Evolutionary conservation across 148 eudicot species (phyloP), one percentile per base, ranked within the genome.

Genomic region (Euryodendron excelsum): DNA sequence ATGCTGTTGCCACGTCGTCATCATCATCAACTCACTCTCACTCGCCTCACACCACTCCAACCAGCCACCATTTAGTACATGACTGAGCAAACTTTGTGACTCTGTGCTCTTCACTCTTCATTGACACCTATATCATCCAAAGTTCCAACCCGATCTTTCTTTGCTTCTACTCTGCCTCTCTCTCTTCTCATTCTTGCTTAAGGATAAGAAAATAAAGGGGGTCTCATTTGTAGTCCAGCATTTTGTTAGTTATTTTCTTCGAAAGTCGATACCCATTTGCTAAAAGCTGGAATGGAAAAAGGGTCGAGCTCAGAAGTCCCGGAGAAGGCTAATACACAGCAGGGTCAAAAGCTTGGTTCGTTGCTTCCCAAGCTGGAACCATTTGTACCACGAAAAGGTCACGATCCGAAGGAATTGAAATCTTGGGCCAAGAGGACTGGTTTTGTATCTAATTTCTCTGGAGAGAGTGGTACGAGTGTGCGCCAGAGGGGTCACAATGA

Each of bases 381-480:
- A 37, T 95, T 93, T 86, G 83, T 86, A 74, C 89, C 96, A 33
- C 81, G 79, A 70, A 87, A 78, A 79, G 90, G 91, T 56, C 90
- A 93, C 82, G 91, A 90, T 77, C 97, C 98, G 18, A 91, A 75
- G 79, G 96, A 93, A 82, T 87, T 95, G 83, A 88, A 80, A 85
- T 90, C 97, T 88, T 93, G 98, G 98, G 98, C 98, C 33, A 95
- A 95, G 81, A 89, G 88, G 78, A 95, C 98, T 71, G 98, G 98
- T 58, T 95, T 95, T 82, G 97, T 93, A 53, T 95, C 98, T 27
- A 77, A 80, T 37, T 86, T 92, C 45, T 92, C 98, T 47, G 91
- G 89, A 45, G 97, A 94, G 79, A 78, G 88, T 78, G 84, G 76
- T 65, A 74, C 77, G 60, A 74, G 83, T 78, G 79, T 75, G 44